Conservation (phyloP, 202 grass and related monocot species). For the Setaria italica region DNA sequence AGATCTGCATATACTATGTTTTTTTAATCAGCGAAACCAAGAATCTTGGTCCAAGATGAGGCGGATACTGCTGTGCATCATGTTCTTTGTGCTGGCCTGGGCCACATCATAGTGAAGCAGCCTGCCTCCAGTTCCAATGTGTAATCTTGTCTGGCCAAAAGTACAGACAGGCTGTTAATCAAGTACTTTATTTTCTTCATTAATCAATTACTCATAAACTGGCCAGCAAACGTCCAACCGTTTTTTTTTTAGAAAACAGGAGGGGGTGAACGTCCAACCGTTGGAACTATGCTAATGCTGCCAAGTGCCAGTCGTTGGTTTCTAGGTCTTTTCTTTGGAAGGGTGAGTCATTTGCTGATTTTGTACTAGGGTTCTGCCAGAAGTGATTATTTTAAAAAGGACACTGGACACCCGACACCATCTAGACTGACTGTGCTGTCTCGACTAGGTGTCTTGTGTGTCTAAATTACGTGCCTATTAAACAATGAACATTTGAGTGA, state of each 20-base stretch:
- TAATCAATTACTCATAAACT: neutral
- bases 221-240: neutral
- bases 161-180: neutral
- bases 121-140: neutral
- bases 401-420: neutral
- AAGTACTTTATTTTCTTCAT: neutral
- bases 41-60: neutral
- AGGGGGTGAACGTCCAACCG: too few species aligned
- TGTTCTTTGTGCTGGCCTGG: constrained; percentile 3
- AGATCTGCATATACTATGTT: neutral
- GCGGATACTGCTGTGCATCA: neutral
- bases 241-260: neutral
- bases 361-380: neutral
- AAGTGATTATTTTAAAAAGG: neutral
- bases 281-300: neutral
- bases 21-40: neutral
- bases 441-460: neutral
- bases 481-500: neutral
- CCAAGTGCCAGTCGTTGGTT: neutral
- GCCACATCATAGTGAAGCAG: neutral
- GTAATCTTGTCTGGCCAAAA: neutral
- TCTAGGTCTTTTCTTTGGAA: neutral
- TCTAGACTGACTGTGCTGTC: neutral
- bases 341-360: neutral
- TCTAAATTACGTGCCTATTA: neutral